Base-by-base conservation (phyloP, 176 grass and related monocot species). In the Canna indica region DNA sequence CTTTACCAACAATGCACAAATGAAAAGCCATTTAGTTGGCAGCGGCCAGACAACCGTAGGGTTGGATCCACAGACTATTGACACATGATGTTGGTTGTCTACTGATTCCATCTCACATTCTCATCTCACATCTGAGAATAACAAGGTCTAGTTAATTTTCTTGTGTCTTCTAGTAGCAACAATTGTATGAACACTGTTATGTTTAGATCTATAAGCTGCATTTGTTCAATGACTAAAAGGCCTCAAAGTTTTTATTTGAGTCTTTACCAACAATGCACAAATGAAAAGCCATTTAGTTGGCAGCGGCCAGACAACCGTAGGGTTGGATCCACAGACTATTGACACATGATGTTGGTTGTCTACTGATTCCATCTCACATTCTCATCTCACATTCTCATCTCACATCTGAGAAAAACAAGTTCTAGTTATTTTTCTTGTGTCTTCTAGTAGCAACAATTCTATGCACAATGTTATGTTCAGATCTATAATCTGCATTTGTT, bases 251-350 rank as follows among this genome's bases (percentile, higher is more conserved):
- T 30, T 28, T 30, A 30, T 60, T 12, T 52, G 14, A 10, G 9
- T 68, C 66, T 45, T 44, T 3, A 33, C 27, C 1, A 29, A 33
- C 15, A 28, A 27, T 68, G 66, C 38, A 28, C n/a, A 68, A 68
- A 68, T 42, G 39, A 46, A 68, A 45, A 68, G 38, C 39, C 22
- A 13, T 46, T 68, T 1, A 44, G 38, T 45, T 36, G 18, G 65
- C 65, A 68, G 38, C 24, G 10, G 65, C 38, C 65, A 68, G 66
- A 68, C 38, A 68, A 68, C 38, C 38, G 66, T 45, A 68, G 66
- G 18, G 36, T 29, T 68, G n/a, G 66, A 24, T 68, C 66, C 38
- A 68, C 66, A 27, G 38, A 68, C 45, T 20, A 42, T 46, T 44
- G 30, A 12, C 12, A 30, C 26, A 60, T 30, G 25, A 54, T 30